Evolutionary conservation across 805 yeast species (phyloP).

Genomic region (Pichia deserticola): DNA sequence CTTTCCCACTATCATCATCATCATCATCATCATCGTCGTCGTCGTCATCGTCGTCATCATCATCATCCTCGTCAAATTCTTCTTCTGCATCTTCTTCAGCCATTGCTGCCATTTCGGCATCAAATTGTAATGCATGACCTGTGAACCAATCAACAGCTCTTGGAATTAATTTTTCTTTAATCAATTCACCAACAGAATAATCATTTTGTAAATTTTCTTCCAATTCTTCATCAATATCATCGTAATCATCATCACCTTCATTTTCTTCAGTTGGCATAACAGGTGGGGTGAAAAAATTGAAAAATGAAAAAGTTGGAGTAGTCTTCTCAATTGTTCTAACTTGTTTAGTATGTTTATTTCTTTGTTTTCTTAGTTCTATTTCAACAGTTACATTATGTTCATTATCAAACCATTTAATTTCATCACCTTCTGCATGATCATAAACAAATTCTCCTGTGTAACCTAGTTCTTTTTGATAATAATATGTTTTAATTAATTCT

Average conservation of each 20-base stretch:
- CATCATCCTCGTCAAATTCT: constrained; percentile 54
- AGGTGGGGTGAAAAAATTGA: constrained; percentile 95
- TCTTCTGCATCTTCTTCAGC: constrained; percentile 46
- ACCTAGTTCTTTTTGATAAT: constrained; percentile 88
- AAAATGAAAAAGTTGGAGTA: constrained; percentile 91
- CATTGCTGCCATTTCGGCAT: constrained; percentile 53
- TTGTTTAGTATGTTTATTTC: constrained; percentile 93
- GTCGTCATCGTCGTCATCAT: constrained; percentile 53
- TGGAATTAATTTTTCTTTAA: constrained; percentile 92
- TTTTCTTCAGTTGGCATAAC: constrained; percentile 48
- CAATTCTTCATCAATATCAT: constrained; percentile 62
- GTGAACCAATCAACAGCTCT: constrained; percentile 98
- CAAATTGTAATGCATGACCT: constrained; percentile 86
- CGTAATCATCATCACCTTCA: constrained; percentile 38
- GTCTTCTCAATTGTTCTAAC: constrained; percentile 92
- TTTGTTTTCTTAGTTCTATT: constrained; percentile 92
- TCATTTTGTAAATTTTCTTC: constrained; percentile 85
- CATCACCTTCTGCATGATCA: constrained; percentile 91
- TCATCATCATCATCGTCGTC: constrained; percentile 54
- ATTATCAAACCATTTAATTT: constrained; percentile 75
- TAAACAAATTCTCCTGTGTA: constrained; percentile 94
- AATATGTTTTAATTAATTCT: constrained; percentile 75
- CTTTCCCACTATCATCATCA: constrained; percentile 46
- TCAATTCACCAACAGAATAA: constrained; percentile 92
- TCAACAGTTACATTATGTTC: constrained; percentile 77